These are phyloP conservation scores for Saturnispora hagleri DNA, from an alignment of 805 yeast species.

Conservation along the genomic window DNA sequence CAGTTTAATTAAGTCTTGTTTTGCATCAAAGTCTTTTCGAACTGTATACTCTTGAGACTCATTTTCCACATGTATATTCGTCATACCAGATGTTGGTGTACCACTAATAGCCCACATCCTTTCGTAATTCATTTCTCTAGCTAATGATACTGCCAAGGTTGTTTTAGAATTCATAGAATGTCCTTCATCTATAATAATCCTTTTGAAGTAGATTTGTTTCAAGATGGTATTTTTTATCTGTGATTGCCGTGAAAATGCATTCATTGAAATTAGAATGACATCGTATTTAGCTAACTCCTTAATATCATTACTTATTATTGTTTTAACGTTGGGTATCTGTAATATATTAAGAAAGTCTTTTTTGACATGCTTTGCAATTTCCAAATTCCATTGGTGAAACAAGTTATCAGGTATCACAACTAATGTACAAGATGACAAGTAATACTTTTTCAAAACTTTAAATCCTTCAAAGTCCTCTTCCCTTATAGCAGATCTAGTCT, in stretches of 20 bases:
- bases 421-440: conserved; percentile 45
- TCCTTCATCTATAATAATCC: conserved; percentile 70
- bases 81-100: conserved; percentile 65
- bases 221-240: conserved; percentile 30
- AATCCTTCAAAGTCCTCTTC: not conserved
- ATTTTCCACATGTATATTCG: conserved; percentile 41
- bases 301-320: conserved; percentile 22
- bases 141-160: conserved; percentile 40
- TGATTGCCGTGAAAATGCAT: conserved; percentile 36
- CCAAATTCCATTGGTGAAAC: conserved; percentile 55
- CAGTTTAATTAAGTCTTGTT: conserved; percentile 43
- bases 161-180: conserved; percentile 50
- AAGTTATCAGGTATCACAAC: conserved; percentile 60
- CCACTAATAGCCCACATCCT: conserved; percentile 71
- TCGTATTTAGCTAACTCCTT: conserved; percentile 37
- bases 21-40: conserved; percentile 40
- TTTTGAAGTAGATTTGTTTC: conserved; percentile 48
- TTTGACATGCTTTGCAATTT: conserved; percentile 46
- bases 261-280: conserved; percentile 40
- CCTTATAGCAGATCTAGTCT: conserved; percentile 13
- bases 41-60: conserved; percentile 34
- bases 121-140: conserved; percentile 43
- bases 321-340: conserved; percentile 18
- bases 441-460: conserved; percentile 22
- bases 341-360: conserved; percentile 30